Evolutionary conservation across 2,329 filamentous ascomycete species (phyloP).

Genomic region (Fusarium udum): DNA sequence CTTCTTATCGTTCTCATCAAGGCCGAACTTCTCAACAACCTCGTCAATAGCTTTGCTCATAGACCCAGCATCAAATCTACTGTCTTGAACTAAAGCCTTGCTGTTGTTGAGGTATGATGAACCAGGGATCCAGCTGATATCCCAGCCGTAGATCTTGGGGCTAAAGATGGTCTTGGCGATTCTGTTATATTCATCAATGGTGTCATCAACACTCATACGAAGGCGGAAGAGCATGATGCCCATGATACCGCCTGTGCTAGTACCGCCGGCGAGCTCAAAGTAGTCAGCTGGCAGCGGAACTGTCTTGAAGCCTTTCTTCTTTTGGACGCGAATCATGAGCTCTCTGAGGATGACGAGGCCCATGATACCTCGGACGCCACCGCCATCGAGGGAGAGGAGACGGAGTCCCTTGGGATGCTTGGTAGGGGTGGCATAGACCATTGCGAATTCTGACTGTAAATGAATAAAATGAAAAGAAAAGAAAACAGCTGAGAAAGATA

Average conservation of each 20-base stretch:
- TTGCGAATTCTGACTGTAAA: rapidly evolving
- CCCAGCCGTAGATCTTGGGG: slow-evolving; percentile 21
- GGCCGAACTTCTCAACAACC: slow-evolving; percentile 19
- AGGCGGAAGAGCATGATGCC: slow-evolving; percentile 34
- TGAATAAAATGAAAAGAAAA: background rate
- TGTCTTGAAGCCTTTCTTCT: background rate
- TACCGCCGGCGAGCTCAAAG: slow-evolving; percentile 32
- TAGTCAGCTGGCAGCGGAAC: slow-evolving; percentile 20
- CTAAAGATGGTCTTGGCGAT: slow-evolving; percentile 28
- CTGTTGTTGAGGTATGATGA: slow-evolving; percentile 16
- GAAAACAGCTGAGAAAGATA: rapidly evolving
- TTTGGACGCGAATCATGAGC: slow-evolving; percentile 4
- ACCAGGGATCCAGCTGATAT: slow-evolving; percentile 17
- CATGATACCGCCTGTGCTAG: slow-evolving; percentile 32
- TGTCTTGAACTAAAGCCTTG: slow-evolving; percentile 25
- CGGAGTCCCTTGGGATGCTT: slow-evolving; percentile 1
- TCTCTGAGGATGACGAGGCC: slow-evolving; percentile 11
- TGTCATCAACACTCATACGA: slow-evolving; percentile 28
- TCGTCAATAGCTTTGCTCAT: slow-evolving; percentile 26
- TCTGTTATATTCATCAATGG: slow-evolving; percentile 30
- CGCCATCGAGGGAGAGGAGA: slow-evolving; percentile 1
- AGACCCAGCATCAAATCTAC: slow-evolving; percentile 18
- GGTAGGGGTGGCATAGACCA: background rate
- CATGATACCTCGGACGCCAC: slow-evolving; percentile 12
- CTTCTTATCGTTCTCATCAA: slow-evolving; percentile 26